Evolutionary conservation across 176 grass and related monocot species (phyloP), one percentile per base, ranked within the genome.

Genomic region (Elaeis guineensis): DNA sequence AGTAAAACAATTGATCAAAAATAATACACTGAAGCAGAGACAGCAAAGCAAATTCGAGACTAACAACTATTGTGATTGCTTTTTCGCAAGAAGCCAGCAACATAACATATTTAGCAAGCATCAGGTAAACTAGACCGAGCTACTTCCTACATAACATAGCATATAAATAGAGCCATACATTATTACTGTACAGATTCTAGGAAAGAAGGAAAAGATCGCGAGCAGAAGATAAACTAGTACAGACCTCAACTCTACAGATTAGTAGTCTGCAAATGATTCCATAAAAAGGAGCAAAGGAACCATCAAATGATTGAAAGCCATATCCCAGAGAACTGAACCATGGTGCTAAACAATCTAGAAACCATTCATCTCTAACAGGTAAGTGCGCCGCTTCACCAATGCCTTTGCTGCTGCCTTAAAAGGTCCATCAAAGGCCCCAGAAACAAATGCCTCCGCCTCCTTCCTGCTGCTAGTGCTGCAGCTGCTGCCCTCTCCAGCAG

Each of bases 351-450:
- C 16, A 26, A 55, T 18, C 69, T 76, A 90, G 82, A 90, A 90
- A 7, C 86, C 82, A 76, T 90, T 90, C 86, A 90, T 90, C 86
- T 90, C 86, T 48, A 85, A 76, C 12, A 90, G 75, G 75, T 90
- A 90, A 49, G 86, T 79, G 69, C 86, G 78, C 50, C 82, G 78
- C 72, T 90, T 90, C 63, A 66, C 78, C 26, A 90, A 75, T 49
- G 65, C 69, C 16, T 62, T 49, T 1, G 82, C 86, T n/a, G 86
- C 82, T 57, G 84, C 86, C 67, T 68, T 68, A 62, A 70, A 85
- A 0, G 82, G 82, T 17, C 86, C 86, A 17, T 90, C 86, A 51
- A 90, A 90, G 3, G 82, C 65, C 20, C 60, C 75, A 19, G 58
- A 72, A 53, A 79, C 68, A 55, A 90, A 70, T 6, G 80, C 82